Evolutionary conservation across 2,329 filamentous ascomycete genomes (phyloP), one percentile per base, ranked within the genome.

Genomic region (Claviceps sp.): DNA sequence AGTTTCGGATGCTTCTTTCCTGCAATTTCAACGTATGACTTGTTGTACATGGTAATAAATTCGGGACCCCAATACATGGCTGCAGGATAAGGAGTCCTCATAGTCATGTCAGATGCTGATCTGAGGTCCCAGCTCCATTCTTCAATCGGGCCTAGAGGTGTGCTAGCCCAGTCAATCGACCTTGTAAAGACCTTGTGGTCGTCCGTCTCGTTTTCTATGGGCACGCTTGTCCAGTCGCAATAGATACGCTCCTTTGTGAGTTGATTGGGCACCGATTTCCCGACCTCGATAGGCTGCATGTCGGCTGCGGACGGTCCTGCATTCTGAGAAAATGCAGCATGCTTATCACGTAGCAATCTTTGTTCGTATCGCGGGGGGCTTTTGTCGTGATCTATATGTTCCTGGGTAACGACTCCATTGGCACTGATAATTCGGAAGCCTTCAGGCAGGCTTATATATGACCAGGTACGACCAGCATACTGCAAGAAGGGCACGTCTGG

Each of bases 11-110:
- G 83, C 53, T 81, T 82, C 51, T 80, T 73, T 13, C 81, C 82
- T 48, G 80, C 80, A 17, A 85, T 71, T 52, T 75, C 67, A 53
- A 78, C 73, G 58, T 83, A 85, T 1, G 80, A 77, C 61, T 85
- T 80, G 56, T 85, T 85, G 65, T 85, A 85, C 3, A 85, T 77
- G 7, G 79, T 78, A 22, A 80, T 73, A 46, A 79, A 71, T 37
- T 83, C 73, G 2, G 74, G 68, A 1, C 80, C 80, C 80, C 80
- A 84, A 57, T 83, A 84, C 65, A 82, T 78, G 9, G 77, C 78
- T 17, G 68, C 64, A 5, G 68, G 68, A 57, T 74, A 71, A 17
- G 69, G 67, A 45, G 78, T 83, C 14, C 79, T 82, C 85, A 74
- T 64, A 14, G 71, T 63, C 53, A 74, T 66, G 40, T 68, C 67